A percentile compares a stretch with the other conserved stretches of the same genome.
Conservation (phyloP, 495 filamentous ascomycete genomes). For the Cercophora samala region DNA sequence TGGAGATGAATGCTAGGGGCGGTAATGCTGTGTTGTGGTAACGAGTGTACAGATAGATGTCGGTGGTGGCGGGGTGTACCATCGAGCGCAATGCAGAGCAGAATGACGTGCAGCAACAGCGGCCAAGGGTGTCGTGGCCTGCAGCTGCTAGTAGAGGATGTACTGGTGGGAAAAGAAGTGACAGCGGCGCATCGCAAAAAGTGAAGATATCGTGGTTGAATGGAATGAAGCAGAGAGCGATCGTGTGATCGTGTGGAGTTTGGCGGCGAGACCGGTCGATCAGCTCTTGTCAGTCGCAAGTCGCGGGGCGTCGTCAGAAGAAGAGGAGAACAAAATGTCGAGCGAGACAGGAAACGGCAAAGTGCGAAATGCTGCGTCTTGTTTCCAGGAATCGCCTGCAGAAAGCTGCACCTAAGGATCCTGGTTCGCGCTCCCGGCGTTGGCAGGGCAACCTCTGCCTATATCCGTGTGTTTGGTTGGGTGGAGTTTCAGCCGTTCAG, state of each 20-base stretch:
- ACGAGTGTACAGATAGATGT: constrained; percentile 19
- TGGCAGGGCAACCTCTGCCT: constrained; percentile 18
- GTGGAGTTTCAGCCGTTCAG: constrained; percentile 9
- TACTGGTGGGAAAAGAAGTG: neutral
- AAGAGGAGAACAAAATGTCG: constrained; percentile 7
- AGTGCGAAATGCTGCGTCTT: constrained; percentile 14
- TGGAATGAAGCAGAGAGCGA: neutral
- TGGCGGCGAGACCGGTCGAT: neutral
- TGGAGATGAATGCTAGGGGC: neutral
- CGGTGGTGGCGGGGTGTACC: constrained; percentile 29
- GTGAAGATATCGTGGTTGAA: neutral
- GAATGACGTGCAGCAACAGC: constrained; percentile 35
- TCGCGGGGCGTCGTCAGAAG: neutral
- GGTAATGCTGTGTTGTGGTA: constrained; percentile 17
- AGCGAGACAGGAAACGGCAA: constrained; percentile 7
- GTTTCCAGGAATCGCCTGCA: constrained; percentile 18
- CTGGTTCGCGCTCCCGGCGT: constrained; percentile 12
- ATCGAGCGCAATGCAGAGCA: constrained; percentile 35
- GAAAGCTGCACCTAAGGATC: constrained; percentile 13
- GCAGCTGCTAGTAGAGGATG: constrained; percentile 21
- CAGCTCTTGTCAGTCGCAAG: neutral
- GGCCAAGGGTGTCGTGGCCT: constrained; percentile 8
- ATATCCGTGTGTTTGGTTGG: constrained; percentile 4
- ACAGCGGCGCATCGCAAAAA: constrained; percentile 19
- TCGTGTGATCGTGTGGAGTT: constrained; percentile 1